Evolutionary conservation across 73 alveolate genomes (phyloP), one percentile per base, ranked within the genome.

Genomic region (Paramecium pentaurelia): DNA sequence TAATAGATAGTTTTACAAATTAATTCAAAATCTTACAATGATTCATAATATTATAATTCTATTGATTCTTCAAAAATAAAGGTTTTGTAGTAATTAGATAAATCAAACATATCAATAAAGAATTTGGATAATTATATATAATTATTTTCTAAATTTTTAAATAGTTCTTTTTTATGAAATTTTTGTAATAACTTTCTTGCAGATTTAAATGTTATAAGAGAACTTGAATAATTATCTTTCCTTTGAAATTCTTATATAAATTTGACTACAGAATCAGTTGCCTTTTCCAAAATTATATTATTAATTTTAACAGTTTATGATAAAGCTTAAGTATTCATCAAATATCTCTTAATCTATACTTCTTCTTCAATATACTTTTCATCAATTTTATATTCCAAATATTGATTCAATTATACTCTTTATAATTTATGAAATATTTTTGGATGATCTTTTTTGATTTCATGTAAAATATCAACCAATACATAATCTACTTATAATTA

Each of bases 331-430:
- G 84, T 28, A 32, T 22, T 28, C 42, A 64, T 64, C 30, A 64
- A 64, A 28, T 7, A 0, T 14, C 32, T 30, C 36, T 40, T 73
- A 10, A 73, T 73, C 20, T 37, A 36, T n/a, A 20, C 1, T n/a
- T 73, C 58, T 2, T 73, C 87, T 38, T 37, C 87, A 0, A 20
- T 32, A 5, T 64, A 64, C 30, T 64, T 73, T 1, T 73, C 87
- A 32, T 73, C 87, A 37, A 73, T 73, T 20, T 32, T 73, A 73
- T 73, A 73, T 8, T 73, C 87, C 40, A 73, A 38, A 44, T 73
- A 38, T 73, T 73, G 16, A 40, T 73, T 73, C 25, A 73, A 16
- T 73, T 34, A 9, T 0, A 73, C 87, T 73, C 87, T 73, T n/a
- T 37, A 14, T 12, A 73, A 37, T 18, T 37, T 20, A 73, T 73